phyloP scores from a whole-genome alignment of 2,329 filamentous ascomycete species.

The Huntiella savannae region DNA sequence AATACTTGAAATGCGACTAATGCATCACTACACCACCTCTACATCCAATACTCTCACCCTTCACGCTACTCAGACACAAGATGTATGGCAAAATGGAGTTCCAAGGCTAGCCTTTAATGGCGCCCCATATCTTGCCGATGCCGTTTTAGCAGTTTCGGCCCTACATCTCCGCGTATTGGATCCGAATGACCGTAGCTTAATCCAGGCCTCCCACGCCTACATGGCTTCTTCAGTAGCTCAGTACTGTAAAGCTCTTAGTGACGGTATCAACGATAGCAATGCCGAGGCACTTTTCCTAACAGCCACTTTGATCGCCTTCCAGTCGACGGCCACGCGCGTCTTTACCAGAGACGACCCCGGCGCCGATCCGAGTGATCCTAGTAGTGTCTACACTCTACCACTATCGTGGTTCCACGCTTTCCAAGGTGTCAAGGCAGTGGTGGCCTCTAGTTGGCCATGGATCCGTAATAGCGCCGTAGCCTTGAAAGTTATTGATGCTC shows the following conservation, averaged over 20 bases:
- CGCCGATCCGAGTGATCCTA: conserved; percentile 20
- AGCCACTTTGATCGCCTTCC: conserved; percentile 44
- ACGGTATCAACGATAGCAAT: conserved; percentile 37
- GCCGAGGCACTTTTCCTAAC: conserved; percentile 45
- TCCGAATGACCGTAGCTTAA: conserved; percentile 39
- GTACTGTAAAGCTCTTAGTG: conserved; percentile 36
- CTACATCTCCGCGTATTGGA: conserved; percentile 38
- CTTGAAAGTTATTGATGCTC: conserved; percentile 42
- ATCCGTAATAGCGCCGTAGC: conserved; percentile 37
- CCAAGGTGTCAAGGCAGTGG: conserved; percentile 46
- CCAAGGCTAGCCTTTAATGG: conserved; percentile 42
- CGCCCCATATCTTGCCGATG: conserved; percentile 40
- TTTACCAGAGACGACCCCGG: conserved; percentile 35
- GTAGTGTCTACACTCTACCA: conserved; percentile 35
- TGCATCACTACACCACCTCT: conserved; percentile 44
- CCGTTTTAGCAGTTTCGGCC: conserved; percentile 43
- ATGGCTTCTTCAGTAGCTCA: conserved; percentile 43
- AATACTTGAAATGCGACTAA: conserved; percentile 40
- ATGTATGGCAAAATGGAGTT: conserved; percentile 41
- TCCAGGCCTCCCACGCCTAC: conserved; percentile 44
- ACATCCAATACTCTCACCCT: conserved; percentile 41
- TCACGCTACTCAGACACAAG: conserved; percentile 29
- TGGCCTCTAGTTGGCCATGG: conserved; percentile 45
- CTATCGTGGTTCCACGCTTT: conserved; percentile 48
- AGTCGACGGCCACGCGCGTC: conserved; percentile 43